Evolutionary conservation across 345 rosid species (phyloP).

Genomic region (Salix caprea): DNA sequence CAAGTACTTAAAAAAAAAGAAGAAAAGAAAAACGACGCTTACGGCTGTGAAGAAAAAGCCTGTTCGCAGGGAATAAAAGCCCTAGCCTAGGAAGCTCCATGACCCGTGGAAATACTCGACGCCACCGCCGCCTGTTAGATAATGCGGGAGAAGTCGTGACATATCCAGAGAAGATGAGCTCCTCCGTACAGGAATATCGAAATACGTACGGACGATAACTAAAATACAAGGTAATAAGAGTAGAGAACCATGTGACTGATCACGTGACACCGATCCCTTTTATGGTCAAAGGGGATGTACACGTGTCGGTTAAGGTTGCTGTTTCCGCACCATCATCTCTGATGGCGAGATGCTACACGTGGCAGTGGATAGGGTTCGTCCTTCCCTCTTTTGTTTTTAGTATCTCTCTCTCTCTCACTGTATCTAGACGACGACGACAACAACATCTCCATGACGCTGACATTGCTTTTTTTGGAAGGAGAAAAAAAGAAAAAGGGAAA

Average conservation of each 20-base stretch:
- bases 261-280: constrained; percentile 22
- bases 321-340: background rate
- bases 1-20: too few species aligned
- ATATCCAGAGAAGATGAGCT: background rate
- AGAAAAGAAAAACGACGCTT: too few species aligned
- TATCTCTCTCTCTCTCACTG: background rate
- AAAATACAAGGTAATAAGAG: too few species aligned
- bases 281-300: background rate
- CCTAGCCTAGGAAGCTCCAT: background rate
- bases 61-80: background rate
- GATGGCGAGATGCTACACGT: background rate
- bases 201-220: background rate
- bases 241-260: background rate
- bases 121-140: background rate
- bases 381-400: background rate
- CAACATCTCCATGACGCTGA: constrained; percentile 15
- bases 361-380: constrained; percentile 12
- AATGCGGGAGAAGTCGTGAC: background rate
- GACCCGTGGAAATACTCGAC: background rate
- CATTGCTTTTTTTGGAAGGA: background rate
- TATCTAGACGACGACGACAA: background rate
- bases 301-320: constrained; percentile 26
- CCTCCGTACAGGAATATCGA: background rate
- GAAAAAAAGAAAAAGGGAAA: background rate
- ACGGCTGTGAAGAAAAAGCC: background rate